Percentiles rank a stretch among this genome's conserved stretches.
Evolutionary conservation across 2,329 filamentous ascomycete species (phyloP).

Genomic region (Ciborinia camelliae): DNA sequence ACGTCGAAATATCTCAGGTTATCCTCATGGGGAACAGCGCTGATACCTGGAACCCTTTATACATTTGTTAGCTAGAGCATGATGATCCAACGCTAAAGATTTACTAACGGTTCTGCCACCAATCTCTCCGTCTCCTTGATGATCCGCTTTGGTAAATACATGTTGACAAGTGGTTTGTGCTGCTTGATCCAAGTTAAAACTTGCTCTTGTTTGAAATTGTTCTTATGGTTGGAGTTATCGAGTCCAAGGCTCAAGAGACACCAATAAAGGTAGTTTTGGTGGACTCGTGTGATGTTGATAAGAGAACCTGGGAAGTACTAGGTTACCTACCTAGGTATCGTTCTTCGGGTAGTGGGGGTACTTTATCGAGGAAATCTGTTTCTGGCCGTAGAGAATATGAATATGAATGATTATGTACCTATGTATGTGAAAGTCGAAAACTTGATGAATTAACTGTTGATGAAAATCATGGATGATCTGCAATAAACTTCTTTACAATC

Average conservation of each 20-base stretch:
- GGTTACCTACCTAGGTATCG: constrained; percentile 7
- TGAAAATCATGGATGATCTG: too few species aligned
- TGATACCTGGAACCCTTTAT: constrained; percentile 86
- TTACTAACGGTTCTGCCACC: constrained; percentile 86
- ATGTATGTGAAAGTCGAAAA: not conserved
- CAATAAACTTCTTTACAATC: too few species aligned
- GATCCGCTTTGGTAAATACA: constrained; percentile 91
- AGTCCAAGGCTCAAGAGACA: not conserved
- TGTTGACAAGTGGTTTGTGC: constrained; percentile 30
- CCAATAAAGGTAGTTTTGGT: not conserved
- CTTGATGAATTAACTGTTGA: too few species aligned
- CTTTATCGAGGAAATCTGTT: not conserved
- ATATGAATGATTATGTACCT: too few species aligned
- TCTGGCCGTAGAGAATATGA: not conserved
- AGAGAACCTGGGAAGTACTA: constrained; percentile 7
- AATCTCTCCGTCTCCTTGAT: constrained; percentile 98
- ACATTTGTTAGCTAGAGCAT: constrained; percentile 20
- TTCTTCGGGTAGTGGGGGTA: constrained; percentile 11
- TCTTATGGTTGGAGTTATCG: not conserved
- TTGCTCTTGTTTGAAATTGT: not conserved
- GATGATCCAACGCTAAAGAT: not conserved
- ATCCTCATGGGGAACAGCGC: constrained; percentile 91
- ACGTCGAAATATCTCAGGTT: constrained; percentile 99
- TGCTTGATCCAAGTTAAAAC: not conserved
- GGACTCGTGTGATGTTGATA: constrained; percentile 15